phyloP scores from a whole-genome alignment of 495 filamentous ascomycete genomes.

The Penicillium salamii region DNA sequence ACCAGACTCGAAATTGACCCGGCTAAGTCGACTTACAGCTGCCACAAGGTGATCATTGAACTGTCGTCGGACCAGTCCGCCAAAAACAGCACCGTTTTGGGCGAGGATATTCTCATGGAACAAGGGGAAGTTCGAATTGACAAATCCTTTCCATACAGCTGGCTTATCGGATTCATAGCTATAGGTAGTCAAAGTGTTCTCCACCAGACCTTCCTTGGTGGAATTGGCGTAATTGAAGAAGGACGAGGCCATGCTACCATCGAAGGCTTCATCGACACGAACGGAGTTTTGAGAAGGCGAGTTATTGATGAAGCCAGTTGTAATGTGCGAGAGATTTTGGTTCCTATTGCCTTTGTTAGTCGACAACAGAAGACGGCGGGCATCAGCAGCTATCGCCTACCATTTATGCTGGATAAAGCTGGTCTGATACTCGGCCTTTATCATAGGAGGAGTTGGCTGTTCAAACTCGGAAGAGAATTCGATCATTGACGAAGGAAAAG shows the following conservation, averaged over 20 bases:
- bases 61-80: constrained; percentile 16
- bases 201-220: constrained; percentile 23
- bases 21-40: constrained; percentile 9
- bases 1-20: not conserved
- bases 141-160: constrained; percentile 16
- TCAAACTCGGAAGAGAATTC: constrained; percentile 23
- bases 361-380: not conserved
- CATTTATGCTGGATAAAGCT: constrained; percentile 32
- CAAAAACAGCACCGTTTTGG: constrained; percentile 17
- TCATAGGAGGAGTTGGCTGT: constrained; percentile 25
- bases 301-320: constrained; percentile 26
- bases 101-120: constrained; percentile 20
- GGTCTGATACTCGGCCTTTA: constrained; percentile 23
- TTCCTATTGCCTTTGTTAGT: constrained; percentile 21
- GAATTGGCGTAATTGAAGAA: constrained; percentile 30
- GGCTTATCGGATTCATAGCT: constrained; percentile 1
- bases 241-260: constrained; percentile 23
- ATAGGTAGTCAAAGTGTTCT: constrained; percentile 23
- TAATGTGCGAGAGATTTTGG: constrained; percentile 28
- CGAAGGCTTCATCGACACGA: constrained; percentile 25
- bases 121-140: constrained; percentile 22
- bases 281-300: constrained; percentile 22
- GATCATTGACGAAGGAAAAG: constrained; percentile 16
- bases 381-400: constrained; percentile 9
- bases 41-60: constrained; percentile 12